phyloP scores from a whole-genome alignment of 73 alveolate species.

The Uronychia binucleata region DNA sequence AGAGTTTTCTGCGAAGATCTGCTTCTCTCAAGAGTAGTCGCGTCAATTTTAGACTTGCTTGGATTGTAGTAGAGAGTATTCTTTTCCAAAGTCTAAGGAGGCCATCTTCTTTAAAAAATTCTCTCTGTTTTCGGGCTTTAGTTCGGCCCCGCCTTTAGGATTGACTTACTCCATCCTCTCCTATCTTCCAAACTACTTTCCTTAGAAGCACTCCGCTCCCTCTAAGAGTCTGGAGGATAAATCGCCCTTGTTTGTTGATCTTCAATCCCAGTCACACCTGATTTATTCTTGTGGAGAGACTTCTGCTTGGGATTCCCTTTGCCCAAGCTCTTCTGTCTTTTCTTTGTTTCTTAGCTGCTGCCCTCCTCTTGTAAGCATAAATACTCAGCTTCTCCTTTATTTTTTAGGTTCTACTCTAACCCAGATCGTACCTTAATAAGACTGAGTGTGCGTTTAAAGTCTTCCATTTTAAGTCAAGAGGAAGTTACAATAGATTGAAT shows the following conservation, averaged over 20 bases:
- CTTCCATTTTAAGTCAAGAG: background rate
- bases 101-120: background rate
- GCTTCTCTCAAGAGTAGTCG: background rate
- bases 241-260: no score
- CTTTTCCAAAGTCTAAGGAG: background rate
- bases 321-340: background rate
- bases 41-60: background rate
- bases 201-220: background rate
- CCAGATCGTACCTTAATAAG: background rate
- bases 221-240: no score
- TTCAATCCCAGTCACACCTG: no score
- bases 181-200: background rate
- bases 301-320: no score
- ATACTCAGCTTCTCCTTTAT: background rate
- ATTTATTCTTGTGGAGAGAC: background rate
- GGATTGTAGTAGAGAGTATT: background rate
- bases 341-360: background rate
- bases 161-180: background rate
- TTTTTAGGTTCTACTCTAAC: background rate
- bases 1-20: background rate
- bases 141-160: background rate
- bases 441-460: background rate
- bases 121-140: background rate
- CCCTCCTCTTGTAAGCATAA: background rate
- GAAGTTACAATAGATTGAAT: background rate